phyloP scores from a whole-genome alignment of 192 early-diverging fungal species.

The Coemansia sp. region DNA sequence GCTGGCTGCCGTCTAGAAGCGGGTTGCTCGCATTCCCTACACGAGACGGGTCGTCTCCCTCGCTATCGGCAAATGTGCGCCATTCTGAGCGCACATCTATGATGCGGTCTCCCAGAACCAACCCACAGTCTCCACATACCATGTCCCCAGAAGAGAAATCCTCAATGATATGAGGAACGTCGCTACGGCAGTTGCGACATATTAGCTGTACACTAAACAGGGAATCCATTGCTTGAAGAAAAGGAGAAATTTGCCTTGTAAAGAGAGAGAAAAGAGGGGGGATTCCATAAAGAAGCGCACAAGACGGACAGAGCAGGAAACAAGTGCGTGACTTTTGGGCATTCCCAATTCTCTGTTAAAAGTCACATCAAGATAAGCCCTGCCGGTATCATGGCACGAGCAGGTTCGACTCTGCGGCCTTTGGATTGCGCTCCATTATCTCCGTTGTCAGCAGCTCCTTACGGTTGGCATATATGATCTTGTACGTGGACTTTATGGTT shows the following conservation, averaged over 20 bases:
- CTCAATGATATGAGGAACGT: conserved; percentile 86
- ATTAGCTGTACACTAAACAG: conserved; percentile 5
- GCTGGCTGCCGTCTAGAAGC: conserved; percentile 33
- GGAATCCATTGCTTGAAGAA: background rate
- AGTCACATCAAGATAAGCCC: background rate
- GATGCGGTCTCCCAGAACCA: conserved; percentile 89
- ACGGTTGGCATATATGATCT: conserved; percentile 62
- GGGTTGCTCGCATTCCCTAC: conserved; percentile 40
- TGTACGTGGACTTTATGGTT: conserved; percentile 86
- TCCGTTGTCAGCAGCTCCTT: conserved; percentile 54
- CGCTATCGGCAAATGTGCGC: conserved; percentile 60
- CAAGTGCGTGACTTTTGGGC: too few species aligned
- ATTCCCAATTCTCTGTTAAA: too few species aligned
- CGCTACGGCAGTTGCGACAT: conserved; percentile 78
- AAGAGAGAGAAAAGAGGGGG: background rate
- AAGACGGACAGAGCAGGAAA: too few species aligned
- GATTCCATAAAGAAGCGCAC: background rate
- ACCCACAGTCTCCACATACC: conserved; percentile 91
- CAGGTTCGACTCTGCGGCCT: conserved; percentile 28
- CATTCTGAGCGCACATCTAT: conserved; percentile 96
- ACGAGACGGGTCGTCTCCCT: conserved; percentile 44
- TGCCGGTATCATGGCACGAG: conserved; percentile 10
- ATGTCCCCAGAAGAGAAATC: conserved; percentile 90
- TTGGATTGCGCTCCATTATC: conserved; percentile 23
- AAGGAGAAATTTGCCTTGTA: background rate